phyloP scores from a whole-genome alignment of 768 basidiomycete genomes.

The Thelephora aurantiotincta region DNA sequence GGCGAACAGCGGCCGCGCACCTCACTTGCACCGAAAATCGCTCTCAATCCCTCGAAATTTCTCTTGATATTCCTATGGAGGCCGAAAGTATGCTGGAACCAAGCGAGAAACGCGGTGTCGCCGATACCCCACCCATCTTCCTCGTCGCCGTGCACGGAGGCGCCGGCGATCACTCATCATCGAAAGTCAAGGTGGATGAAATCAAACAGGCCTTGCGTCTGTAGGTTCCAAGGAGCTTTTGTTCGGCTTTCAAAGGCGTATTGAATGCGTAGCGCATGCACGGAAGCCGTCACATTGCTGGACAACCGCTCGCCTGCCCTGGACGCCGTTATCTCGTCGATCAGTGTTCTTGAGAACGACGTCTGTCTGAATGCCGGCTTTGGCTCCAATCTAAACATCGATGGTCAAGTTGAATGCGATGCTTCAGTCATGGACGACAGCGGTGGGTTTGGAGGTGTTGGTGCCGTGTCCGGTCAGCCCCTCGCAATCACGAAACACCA shows the following conservation, averaged over 20 bases:
- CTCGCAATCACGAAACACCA: not conserved
- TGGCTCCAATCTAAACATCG: constrained; percentile 65
- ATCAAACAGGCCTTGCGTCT: constrained; percentile 42
- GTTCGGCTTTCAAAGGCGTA: not conserved
- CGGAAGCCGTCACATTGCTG: constrained; percentile 21
- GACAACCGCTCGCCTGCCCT: constrained; percentile 18
- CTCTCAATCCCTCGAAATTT: too few species aligned
- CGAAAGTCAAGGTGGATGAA: constrained; percentile 25
- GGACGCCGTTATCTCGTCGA: constrained; percentile 37
- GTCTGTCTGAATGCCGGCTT: constrained; percentile 59
- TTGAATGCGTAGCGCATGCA: constrained; percentile 33
- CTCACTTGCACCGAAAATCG: too few species aligned
- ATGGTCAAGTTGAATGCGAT: constrained; percentile 74
- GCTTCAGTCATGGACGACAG: constrained; percentile 55
- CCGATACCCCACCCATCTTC: not conserved
- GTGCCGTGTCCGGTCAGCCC: constrained; percentile 50
- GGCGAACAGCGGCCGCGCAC: not conserved
- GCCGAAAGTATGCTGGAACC: too few species aligned
- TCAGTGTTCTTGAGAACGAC: constrained; percentile 51
- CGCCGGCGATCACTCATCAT: constrained; percentile 47
- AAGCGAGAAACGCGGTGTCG: too few species aligned
- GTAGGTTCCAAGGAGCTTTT: constrained; percentile 20
- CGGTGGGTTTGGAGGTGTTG: constrained; percentile 51
- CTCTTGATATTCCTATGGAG: too few species aligned
- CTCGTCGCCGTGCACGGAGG: constrained; percentile 62